phyloP scores from a whole-genome alignment of 805 yeast genomes.

The Pichia exigua region DNA sequence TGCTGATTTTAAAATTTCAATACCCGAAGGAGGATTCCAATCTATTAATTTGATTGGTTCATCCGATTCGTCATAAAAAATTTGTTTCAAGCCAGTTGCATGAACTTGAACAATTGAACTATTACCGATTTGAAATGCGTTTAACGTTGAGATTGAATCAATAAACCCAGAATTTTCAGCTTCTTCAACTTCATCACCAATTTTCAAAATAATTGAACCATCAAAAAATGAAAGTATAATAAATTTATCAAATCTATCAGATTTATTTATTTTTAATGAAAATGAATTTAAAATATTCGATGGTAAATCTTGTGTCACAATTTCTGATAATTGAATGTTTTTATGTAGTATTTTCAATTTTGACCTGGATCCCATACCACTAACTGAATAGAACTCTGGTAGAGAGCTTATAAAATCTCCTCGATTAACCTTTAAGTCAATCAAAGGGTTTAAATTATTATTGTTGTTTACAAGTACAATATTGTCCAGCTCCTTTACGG shows the following conservation, averaged over 20 bases:
- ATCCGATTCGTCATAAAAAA: constrained; percentile 29
- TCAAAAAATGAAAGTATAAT: constrained; percentile 59
- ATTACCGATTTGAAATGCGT: constrained; percentile 59
- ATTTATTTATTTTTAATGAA: constrained; percentile 44
- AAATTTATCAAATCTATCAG: constrained; percentile 49
- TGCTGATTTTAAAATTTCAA: constrained; percentile 50
- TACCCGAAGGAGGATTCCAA: constrained; percentile 83
- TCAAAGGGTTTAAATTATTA: constrained; percentile 46
- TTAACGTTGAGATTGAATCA: constrained; percentile 51
- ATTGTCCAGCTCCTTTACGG: constrained; percentile 40
- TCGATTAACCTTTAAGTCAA: constrained; percentile 33
- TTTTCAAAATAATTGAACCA: constrained; percentile 63
- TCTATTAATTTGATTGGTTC: constrained; percentile 33
- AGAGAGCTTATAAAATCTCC: constrained; percentile 25
- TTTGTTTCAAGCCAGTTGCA: constrained; percentile 58
- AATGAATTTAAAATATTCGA: constrained; percentile 52
- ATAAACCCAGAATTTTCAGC: constrained; percentile 53
- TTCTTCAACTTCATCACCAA: constrained; percentile 77
- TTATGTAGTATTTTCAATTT: constrained; percentile 41
- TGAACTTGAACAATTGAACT: constrained; percentile 66
- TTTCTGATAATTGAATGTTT: constrained; percentile 51
- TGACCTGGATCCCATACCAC: constrained; percentile 40
- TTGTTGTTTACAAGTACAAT: constrained; percentile 48
- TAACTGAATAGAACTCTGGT: constrained; percentile 35
- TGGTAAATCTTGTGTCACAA: constrained; percentile 76